phyloP scores from a whole-genome alignment of 2,329 filamentous ascomycete genomes.

The Paraphoma chrysanthemicola region DNA sequence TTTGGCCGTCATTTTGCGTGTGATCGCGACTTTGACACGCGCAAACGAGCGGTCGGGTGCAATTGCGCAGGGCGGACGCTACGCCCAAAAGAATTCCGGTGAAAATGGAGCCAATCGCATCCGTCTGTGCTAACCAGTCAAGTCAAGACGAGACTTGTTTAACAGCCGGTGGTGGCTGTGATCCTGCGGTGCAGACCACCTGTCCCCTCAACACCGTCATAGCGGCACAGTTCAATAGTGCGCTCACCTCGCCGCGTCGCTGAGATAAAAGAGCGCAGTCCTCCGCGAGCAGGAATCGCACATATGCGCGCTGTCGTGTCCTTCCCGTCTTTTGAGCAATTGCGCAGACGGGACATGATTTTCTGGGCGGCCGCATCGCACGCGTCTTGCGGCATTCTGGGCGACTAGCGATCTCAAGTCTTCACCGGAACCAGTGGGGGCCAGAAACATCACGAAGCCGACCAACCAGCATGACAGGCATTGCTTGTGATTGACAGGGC shows the following conservation, averaged over 20 bases:
- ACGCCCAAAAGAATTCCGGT: constrained; percentile 9
- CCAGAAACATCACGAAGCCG: constrained; percentile 16
- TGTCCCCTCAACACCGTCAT: constrained; percentile 1
- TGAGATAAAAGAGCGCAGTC: constrained; percentile 16
- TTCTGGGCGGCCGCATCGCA: neutral
- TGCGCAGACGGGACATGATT: neutral
- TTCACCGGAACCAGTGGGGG: constrained; percentile 29
- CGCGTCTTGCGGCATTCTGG: constrained; percentile 6
- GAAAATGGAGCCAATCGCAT: neutral
- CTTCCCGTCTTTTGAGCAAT: neutral
- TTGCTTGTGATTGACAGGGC: constrained; percentile 2
- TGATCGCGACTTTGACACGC: too few species aligned
- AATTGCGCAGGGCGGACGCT: constrained; percentile 6
- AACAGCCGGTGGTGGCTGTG: constrained; percentile 9
- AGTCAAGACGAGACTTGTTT: neutral
- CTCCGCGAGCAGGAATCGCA: constrained; percentile 11
- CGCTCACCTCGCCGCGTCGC: neutral
- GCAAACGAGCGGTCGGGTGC: constrained; percentile 2
- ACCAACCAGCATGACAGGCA: neutral
- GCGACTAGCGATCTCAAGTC: constrained; percentile 7
- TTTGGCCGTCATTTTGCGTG: neutral
- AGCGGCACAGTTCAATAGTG: constrained; percentile 1
- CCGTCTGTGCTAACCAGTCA: neutral
- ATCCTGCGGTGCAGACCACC: neutral
- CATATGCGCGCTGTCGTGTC: constrained; percentile 15